A percentile compares a stretch with the other conserved stretches of the same genome.
Conservation (phyloP, 441 rosid genomes). For the Populus hybrid region DNA sequence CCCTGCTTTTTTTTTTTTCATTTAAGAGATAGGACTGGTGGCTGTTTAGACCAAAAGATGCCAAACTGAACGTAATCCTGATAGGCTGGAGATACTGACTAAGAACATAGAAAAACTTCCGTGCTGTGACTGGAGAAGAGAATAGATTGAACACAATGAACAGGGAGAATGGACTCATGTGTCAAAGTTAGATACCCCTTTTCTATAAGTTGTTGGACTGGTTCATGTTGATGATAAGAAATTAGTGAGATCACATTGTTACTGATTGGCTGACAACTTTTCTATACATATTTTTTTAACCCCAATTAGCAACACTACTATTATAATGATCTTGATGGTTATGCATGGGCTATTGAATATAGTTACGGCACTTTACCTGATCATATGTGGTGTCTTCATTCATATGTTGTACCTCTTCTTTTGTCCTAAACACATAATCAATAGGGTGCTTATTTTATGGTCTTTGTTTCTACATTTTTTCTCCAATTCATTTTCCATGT, state of each 20-base stretch:
- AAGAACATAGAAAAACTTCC: not conserved
- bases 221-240: not conserved
- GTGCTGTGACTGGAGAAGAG: not conserved
- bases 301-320: not conserved
- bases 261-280: not conserved
- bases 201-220: not conserved
- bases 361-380: no score
- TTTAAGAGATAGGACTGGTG: not conserved
- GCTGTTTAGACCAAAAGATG: not conserved
- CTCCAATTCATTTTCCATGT: constrained; percentile 7
- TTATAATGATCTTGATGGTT: not conserved
- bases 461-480: not conserved
- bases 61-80: not conserved
- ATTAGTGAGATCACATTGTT: not conserved
- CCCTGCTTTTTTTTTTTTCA: not conserved
- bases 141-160: not conserved
- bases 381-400: no score
- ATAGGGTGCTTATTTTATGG: no score
- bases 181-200: not conserved
- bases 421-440: no score
- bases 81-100: not conserved
- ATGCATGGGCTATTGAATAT: not conserved
- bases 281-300: no score
- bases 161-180: not conserved
- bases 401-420: no score